Evolutionary conservation across 768 basidiomycete genomes (phyloP).

Genomic region (Flagelloscypha sp.): DNA sequence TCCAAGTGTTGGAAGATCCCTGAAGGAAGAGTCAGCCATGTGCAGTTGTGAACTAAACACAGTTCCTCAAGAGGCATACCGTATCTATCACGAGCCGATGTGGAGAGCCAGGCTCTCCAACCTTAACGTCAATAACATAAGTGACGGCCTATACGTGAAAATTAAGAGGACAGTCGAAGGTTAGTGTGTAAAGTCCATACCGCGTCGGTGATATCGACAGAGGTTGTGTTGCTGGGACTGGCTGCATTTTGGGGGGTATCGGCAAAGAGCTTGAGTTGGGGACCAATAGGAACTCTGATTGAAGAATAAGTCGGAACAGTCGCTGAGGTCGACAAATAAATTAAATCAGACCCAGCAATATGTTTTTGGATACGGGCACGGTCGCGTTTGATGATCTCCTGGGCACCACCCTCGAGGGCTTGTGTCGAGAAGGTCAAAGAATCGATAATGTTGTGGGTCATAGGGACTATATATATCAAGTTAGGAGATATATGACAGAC

Average conservation of each 20-base stretch:
- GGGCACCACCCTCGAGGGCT: constrained; percentile 35
- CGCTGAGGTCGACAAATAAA: constrained; percentile 4
- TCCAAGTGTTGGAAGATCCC: constrained; percentile 49
- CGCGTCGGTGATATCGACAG: constrained; percentile 53
- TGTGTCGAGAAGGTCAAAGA: constrained; percentile 38
- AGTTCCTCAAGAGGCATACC: too few relatives aligned
- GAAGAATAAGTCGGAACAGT: constrained; percentile 17
- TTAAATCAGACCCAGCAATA: constrained; percentile 26
- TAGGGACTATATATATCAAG: too few relatives aligned
- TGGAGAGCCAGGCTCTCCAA: constrained; percentile 41
- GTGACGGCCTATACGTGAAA: too few relatives aligned
- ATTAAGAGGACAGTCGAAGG: too few relatives aligned
- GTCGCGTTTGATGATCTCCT: constrained; percentile 45
- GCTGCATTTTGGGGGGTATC: too few relatives aligned
- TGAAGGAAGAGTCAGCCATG: too few relatives aligned
- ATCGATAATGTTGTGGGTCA: constrained; percentile 29
- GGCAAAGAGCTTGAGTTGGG: constrained; percentile 13
- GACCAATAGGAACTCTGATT: too few relatives aligned
- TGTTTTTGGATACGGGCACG: constrained; percentile 47
- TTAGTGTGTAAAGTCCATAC: constrained; percentile 21
- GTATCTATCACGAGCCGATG: constrained; percentile 50
- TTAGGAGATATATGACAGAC: too few relatives aligned
- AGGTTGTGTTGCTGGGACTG: constrained; percentile 16
- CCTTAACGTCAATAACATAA: constrained; percentile 43
- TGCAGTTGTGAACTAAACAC: too few relatives aligned